These are phyloP conservation scores for Neonectria punicea DNA, from an alignment of 2,329 filamentous ascomycete species.

Conservation along the genomic window DNA sequence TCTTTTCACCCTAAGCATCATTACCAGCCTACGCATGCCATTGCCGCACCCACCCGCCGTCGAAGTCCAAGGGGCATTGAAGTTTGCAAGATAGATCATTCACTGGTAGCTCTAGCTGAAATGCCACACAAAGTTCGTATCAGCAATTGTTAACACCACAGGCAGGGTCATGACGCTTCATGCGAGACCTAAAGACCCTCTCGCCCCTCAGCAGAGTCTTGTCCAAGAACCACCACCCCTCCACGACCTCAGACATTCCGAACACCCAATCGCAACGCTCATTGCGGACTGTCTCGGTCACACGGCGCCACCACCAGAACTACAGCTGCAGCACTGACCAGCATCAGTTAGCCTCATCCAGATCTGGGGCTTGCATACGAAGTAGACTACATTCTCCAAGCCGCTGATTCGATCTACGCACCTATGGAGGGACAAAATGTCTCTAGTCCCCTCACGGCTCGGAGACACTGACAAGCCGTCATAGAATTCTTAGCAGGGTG, in stretches of 20 bases:
- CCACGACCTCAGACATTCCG: constrained; percentile 1
- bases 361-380: constrained; percentile 17
- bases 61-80: background rate
- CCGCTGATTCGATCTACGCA: constrained; percentile 22
- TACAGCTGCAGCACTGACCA: constrained; percentile 31
- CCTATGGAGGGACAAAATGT: constrained; percentile 25
- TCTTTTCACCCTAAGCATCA: background rate
- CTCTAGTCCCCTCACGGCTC: constrained; percentile 22
- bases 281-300: constrained; percentile 28
- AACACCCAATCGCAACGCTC: constrained; percentile 20
- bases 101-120: background rate
- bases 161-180: background rate
- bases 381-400: constrained; percentile 13
- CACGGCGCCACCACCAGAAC: constrained; percentile 28
- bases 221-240: constrained; percentile 3
- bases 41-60: background rate
- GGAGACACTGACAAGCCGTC: constrained; percentile 5
- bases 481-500: constrained; percentile 1
- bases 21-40: constrained; percentile 13
- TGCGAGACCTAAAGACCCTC: background rate
- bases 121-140: background rate
- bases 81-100: background rate
- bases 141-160: background rate
- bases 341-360: constrained; percentile 32
- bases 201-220: background rate